Evolutionary conservation across 2,329 filamentous ascomycete genomes (phyloP), one percentile per base, ranked within the genome.

Genomic region (Aureobasidium leucospermi): DNA sequence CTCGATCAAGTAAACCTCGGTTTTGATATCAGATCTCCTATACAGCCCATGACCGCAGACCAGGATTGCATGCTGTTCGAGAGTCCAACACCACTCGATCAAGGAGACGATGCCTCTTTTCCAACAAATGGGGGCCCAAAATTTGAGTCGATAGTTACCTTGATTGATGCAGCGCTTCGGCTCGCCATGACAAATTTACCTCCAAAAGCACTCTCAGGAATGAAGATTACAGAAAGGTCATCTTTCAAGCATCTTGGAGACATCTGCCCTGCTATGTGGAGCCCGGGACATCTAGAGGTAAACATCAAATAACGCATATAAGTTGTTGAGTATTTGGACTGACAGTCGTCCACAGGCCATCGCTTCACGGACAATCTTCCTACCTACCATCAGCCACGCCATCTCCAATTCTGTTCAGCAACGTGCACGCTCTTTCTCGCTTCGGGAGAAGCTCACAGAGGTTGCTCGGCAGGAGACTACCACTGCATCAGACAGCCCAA

Each of bases 221-320:
- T 73, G 7, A 71, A 68, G 28, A 46, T 74, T 15, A 68, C 65
- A 53, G 67, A 68, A 31, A 73, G 64, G 28, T 70, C 70, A 13
- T 70, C 70, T 10, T 63, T 67, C 23, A 62, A 67, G 39, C 68
- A 68, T 43, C 67, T 79, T 3, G 66, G 70, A 39, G 67, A 72
- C 39, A 55, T 77, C 6, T 71, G 70, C 39, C 76, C 77, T 3
- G 61, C 66, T 4, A 46, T 78, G 31, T 79, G 73, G 71, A 70
- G 68, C 48, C 70, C 71, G 6, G 71, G 68, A 6, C 74, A 74
- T 61, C 62, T 73, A 16, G 59, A 60, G 16, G 71, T 74, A 19
- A 19, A 19, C 19, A 19, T 19, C 19, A 19, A 19, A 19, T 2
- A 19, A 19, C 19, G 19, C 19, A 19, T 19, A 19, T 19, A 19